Conservation (phyloP, 805 yeast species). For the Nakazawaea holstii region DNA sequence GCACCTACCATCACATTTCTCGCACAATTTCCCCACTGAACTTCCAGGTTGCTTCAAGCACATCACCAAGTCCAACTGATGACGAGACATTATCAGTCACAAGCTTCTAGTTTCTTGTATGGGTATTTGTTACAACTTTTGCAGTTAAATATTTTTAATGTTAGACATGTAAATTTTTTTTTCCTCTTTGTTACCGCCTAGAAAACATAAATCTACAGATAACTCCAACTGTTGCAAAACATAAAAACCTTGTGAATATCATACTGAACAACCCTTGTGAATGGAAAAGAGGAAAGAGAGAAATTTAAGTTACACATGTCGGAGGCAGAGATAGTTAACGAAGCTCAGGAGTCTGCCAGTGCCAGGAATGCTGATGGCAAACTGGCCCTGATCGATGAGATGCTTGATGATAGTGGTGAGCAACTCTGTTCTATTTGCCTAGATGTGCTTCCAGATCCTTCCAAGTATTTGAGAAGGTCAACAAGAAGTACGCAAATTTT, state of each 20-base stretch:
- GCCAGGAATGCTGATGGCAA: background rate
- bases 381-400: background rate
- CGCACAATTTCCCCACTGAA: slow-evolving; percentile 64
- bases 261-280: no score
- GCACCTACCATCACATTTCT: slow-evolving; percentile 86
- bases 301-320: background rate
- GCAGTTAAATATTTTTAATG: no score
- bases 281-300: no score
- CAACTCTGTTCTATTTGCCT: slow-evolving; percentile 26
- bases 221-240: no score
- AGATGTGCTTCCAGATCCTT: slow-evolving; percentile 19
- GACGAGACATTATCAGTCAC: slow-evolving; percentile 63
- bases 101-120: background rate
- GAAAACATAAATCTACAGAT: no score
- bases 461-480: slow-evolving; percentile 12
- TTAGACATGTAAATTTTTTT: no score
- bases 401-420: slow-evolving; percentile 8
- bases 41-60: slow-evolving; percentile 86
- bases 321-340: background rate
- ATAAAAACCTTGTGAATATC: no score
- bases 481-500: slow-evolving; percentile 20
- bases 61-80: slow-evolving; percentile 77
- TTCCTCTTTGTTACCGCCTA: no score
- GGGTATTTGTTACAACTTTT: no score
- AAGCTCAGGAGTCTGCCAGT: background rate